Evolutionary conservation across 2,329 filamentous ascomycete genomes (phyloP).

Genomic region (Cladosporium cucumerinum): DNA sequence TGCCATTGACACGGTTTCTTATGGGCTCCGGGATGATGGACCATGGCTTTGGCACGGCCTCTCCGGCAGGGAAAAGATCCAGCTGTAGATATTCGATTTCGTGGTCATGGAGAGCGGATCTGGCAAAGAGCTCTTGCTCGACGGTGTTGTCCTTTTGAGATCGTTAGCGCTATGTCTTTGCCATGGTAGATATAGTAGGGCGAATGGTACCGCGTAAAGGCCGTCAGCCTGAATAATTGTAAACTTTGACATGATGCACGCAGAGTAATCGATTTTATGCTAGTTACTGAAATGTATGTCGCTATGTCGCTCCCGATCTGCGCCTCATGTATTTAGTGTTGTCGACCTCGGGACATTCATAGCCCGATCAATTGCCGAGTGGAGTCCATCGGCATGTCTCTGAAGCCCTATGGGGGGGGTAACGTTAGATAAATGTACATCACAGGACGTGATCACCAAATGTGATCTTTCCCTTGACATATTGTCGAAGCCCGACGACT

Average conservation of each 20-base stretch:
- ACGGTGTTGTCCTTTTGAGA: slow-evolving; percentile 22
- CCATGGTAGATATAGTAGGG: no score
- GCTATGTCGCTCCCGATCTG: not conserved
- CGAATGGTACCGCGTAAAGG: slow-evolving; percentile 24
- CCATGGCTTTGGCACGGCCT: slow-evolving; percentile 28
- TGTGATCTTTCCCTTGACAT: no score
- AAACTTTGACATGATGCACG: slow-evolving; percentile 20
- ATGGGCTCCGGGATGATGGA: slow-evolving; percentile 29
- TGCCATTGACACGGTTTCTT: slow-evolving; percentile 27
- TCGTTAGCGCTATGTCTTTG: not conserved
- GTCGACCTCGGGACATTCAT: not conserved
- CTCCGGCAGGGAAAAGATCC: slow-evolving; percentile 25
- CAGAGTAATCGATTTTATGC: not conserved
- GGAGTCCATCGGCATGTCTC: not conserved
- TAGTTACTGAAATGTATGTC: not conserved
- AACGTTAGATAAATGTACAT: no score
- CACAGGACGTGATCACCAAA: no score
- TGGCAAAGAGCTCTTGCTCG: slow-evolving; percentile 30
- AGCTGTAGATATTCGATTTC: slow-evolving; percentile 28
- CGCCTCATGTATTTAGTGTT: not conserved
- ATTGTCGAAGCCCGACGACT: no score
- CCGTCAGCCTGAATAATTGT: slow-evolving; percentile 33
- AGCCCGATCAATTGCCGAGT: slow-evolving; percentile 3
- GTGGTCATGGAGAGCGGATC: slow-evolving; percentile 23
- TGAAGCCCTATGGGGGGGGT: no score